Evolutionary conservation across 768 basidiomycete genomes (phyloP).

Genomic region (Artomyces pyxidatus): DNA sequence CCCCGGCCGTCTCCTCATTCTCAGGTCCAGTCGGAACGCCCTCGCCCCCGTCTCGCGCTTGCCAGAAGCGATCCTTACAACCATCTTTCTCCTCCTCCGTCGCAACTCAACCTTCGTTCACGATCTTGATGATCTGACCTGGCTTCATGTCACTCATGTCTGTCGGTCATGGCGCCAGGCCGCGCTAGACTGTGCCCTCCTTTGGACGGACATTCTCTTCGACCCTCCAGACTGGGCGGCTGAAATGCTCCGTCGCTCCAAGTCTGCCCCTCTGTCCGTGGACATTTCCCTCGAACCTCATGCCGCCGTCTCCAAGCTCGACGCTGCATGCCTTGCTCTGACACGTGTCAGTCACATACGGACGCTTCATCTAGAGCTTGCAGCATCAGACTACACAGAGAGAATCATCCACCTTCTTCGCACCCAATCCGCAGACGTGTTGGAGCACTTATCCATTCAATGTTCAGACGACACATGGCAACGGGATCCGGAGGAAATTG

Average conservation of each 20-base stretch:
- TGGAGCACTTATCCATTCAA: constrained; percentile 4
- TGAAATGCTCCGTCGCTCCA: constrained; percentile 9
- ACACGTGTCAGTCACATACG: constrained; percentile 10
- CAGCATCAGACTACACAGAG: neutral
- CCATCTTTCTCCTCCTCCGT: constrained; percentile 11
- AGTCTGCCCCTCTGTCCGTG: constrained; percentile 7
- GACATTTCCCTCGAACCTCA: neutral
- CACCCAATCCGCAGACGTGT: neutral
- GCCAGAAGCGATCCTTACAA: constrained; percentile 7
- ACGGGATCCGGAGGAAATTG: neutral
- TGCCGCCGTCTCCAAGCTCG: neutral
- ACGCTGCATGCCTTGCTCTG: constrained; percentile 6
- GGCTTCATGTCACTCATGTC: constrained; percentile 10
- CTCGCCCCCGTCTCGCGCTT: constrained; percentile 10
- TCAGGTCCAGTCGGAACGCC: constrained; percentile 5
- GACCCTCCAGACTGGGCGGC: constrained; percentile 7
- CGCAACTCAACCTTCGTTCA: neutral
- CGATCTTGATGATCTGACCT: neutral
- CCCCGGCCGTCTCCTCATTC: neutral
- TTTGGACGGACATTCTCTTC: constrained; percentile 13
- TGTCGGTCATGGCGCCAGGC: constrained; percentile 13
- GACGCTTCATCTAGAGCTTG: neutral
- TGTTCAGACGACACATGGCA: constrained; percentile 2
- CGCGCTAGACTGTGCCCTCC: constrained; percentile 9
- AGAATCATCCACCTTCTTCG: neutral